Percentiles rank a stretch among this genome's conserved stretches.
phyloP scores from a whole-genome alignment of 1,284 basidiomycete genomes.

The Singerocomus inundabilis region DNA sequence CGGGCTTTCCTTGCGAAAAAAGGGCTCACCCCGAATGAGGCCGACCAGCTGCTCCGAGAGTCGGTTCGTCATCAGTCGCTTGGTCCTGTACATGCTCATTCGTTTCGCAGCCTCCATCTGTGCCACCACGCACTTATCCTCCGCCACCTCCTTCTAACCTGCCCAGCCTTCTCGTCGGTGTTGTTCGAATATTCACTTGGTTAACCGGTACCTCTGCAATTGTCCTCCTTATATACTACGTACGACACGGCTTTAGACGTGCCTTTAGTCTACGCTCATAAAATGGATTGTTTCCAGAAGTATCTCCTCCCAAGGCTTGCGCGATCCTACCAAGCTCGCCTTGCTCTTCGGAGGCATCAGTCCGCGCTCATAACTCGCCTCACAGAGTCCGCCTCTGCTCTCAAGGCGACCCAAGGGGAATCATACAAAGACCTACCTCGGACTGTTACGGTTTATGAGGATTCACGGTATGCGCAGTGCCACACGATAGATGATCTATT shows the following conservation, averaged over 20 bases:
- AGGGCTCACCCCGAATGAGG: constrained; percentile 61
- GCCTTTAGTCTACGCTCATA: constrained; percentile 7
- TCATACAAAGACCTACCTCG: constrained; percentile 56
- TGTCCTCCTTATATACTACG: constrained; percentile 61
- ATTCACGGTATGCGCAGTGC: constrained; percentile 43
- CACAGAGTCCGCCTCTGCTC: constrained; percentile 47
- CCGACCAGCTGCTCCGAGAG: constrained; percentile 57
- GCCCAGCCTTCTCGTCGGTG: constrained; percentile 59
- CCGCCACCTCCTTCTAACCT: constrained; percentile 66
- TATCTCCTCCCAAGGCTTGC: constrained; percentile 65
- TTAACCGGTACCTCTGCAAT: constrained; percentile 59
- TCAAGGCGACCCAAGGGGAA: constrained; percentile 54
- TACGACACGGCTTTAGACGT: constrained; percentile 32
- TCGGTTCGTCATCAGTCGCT: constrained; percentile 38
- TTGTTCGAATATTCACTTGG: constrained; percentile 65
- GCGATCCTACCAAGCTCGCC: constrained; percentile 56
- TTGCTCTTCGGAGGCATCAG: constrained; percentile 59
- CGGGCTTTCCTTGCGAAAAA: constrained; percentile 69
- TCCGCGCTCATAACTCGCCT: constrained; percentile 51
- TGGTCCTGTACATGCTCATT: constrained; percentile 3
- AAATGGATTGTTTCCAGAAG: constrained; percentile 40
- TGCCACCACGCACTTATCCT: constrained; percentile 74
- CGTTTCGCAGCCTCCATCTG: constrained; percentile 43
- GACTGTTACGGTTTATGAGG: constrained; percentile 49
- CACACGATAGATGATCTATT: constrained; percentile 48